A percentile compares a stretch with the other conserved stretches of the same genome.
phyloP scores from a whole-genome alignment of 129 eudicot species.

The Flaveria trinervia region DNA sequence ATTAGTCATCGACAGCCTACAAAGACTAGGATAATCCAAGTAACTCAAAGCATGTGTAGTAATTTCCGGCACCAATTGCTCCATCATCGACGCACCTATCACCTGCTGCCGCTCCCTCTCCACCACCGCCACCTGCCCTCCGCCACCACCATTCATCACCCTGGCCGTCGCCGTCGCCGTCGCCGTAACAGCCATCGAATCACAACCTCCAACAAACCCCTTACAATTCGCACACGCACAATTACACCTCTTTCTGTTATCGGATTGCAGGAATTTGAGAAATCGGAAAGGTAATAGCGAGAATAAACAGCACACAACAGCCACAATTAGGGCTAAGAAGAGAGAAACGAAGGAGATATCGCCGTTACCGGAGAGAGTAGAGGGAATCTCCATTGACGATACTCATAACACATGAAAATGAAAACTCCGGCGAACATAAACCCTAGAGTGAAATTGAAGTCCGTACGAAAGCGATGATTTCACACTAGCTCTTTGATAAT shows the following conservation, averaged over 20 bases:
- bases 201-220: conserved; percentile 22
- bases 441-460: conserved; percentile 33
- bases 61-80: conserved; percentile 94
- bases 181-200: conserved; percentile 45
- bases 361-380: conserved; percentile 32
- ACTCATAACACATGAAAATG: conserved; percentile 52
- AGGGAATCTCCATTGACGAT: conserved; percentile 58
- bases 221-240: conserved; percentile 37
- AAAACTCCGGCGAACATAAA: conserved; percentile 46
- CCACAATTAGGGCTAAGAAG: conserved; percentile 46
- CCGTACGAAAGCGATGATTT: background rate
- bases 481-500: conserved; percentile 12
- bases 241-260: conserved; percentile 16
- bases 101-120: conserved; percentile 53
- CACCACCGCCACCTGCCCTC: conserved; percentile 48
- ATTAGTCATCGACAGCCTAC: conserved; percentile 90
- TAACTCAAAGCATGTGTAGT: conserved; percentile 92
- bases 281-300: conserved; percentile 47
- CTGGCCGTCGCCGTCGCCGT: conserved; percentile 43
- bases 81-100: conserved; percentile 97
- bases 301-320: conserved; percentile 45
- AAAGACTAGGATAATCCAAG: conserved; percentile 88
- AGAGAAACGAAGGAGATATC: conserved; percentile 38
- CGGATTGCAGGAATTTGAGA: conserved; percentile 22
- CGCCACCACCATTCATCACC: conserved; percentile 45